Conservation (phyloP, 2,329 filamentous ascomycete species). For the Thermothelomyces thermophilus region DNA sequence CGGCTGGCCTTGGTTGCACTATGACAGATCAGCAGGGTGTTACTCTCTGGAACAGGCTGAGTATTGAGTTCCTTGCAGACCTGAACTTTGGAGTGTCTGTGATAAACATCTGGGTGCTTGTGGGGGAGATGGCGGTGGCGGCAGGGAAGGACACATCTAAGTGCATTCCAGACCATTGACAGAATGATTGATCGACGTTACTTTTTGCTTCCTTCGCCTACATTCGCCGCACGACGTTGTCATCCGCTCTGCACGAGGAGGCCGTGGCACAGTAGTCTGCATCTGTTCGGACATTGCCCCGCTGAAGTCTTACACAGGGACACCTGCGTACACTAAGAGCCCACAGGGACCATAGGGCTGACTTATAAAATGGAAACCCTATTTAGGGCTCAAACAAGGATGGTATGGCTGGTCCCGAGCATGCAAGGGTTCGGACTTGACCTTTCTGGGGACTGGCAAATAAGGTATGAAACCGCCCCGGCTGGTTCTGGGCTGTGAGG, state of each 20-base stretch:
- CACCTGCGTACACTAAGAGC: not conserved
- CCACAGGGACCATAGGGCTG: conserved; percentile 23
- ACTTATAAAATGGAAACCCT: conserved; percentile 22
- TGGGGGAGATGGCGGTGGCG: too few species aligned
- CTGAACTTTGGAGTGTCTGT: too few species aligned
- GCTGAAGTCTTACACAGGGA: conserved; percentile 1
- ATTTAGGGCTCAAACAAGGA: conserved; percentile 11
- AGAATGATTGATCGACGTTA: conserved; percentile 18
- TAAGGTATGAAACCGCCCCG: conserved; percentile 10
- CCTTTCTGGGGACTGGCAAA: conserved; percentile 23
- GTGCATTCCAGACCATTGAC: too few species aligned
- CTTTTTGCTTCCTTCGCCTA: conserved; percentile 47
- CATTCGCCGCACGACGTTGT: conserved; percentile 46
- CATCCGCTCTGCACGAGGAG: conserved; percentile 29
- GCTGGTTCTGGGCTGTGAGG: conserved; percentile 5
- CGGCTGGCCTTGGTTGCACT: conserved; percentile 50
- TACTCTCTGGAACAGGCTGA: too few species aligned
- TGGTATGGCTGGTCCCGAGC: conserved; percentile 13
- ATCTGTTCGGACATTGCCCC: conserved; percentile 32
- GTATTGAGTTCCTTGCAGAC: too few species aligned
- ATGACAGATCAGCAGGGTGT: not conserved
- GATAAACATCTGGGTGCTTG: too few species aligned
- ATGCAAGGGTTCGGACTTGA: conserved; percentile 25
- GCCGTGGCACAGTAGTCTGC: conserved; percentile 26
- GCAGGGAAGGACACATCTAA: too few species aligned